phyloP scores from a whole-genome alignment of 257 asterid genomes.

The Capsicum rhomboideum region DNA sequence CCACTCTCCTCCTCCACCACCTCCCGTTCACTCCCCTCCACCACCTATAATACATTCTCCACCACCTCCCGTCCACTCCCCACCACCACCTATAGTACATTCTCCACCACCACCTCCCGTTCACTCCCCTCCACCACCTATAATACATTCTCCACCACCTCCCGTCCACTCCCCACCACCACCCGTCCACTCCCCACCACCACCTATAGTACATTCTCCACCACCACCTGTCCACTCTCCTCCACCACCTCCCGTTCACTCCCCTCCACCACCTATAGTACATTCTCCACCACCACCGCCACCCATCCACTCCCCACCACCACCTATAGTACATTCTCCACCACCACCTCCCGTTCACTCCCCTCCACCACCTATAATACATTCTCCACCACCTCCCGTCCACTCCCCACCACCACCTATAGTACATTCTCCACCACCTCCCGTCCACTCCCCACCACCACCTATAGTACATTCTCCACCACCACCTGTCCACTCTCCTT shows the following conservation, averaged over 20 bases:
- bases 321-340: neutral
- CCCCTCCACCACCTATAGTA: neutral
- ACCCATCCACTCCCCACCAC: neutral
- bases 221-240: neutral
- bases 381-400: neutral
- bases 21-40: neutral
- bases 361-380: neutral
- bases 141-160: neutral
- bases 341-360: neutral
- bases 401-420: neutral
- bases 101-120: neutral
- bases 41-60: neutral
- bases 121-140: neutral
- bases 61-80: neutral
- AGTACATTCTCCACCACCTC: neutral
- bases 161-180: neutral
- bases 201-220: neutral
- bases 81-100: neutral
- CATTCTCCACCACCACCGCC: neutral
- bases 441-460: neutral
- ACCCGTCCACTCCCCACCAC: neutral
- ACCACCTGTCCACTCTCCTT: neutral
- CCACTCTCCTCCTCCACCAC: neutral
- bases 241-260: neutral
- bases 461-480: neutral